Evolutionary conservation across 2,329 filamentous ascomycete species (phyloP).

Genomic region (Fusarium sp.): DNA sequence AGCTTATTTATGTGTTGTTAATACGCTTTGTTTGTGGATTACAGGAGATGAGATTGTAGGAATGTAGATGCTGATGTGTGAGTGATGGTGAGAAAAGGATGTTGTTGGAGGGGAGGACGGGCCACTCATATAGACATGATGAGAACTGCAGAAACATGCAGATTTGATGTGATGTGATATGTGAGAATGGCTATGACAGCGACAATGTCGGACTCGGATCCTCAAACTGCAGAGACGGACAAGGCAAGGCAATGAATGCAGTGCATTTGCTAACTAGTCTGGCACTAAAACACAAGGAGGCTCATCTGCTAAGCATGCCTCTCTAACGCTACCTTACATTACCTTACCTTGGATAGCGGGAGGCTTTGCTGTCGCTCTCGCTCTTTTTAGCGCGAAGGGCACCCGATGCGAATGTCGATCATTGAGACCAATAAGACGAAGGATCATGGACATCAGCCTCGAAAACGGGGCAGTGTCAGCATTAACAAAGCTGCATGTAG

Average conservation of each 20-base stretch:
- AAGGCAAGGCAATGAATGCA: not conserved
- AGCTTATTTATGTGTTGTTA: slow-evolving; percentile 29
- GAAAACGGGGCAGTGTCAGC: slow-evolving; percentile 27
- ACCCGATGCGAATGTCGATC: not conserved
- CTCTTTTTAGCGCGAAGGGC: not conserved
- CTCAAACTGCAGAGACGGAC: not conserved
- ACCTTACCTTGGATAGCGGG: too few relatives aligned
- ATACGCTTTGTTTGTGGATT: slow-evolving; percentile 1
- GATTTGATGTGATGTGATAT: not conserved
- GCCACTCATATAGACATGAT: slow-evolving; percentile 27
- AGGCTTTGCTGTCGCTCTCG: slow-evolving; percentile 18
- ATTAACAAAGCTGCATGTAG: not conserved
- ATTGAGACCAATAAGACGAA: not conserved
- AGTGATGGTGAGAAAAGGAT: slow-evolving; percentile 3
- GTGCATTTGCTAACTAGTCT: not conserved
- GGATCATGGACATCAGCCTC: slow-evolving; percentile 17
- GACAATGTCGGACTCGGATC: slow-evolving; percentile 18
- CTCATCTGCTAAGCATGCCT: slow-evolving; percentile 8
- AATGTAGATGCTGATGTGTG: slow-evolving; percentile 8
- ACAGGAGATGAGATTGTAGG: not conserved
- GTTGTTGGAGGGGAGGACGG: slow-evolving; percentile 6
- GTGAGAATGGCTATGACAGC: not conserved
- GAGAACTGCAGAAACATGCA: not conserved
- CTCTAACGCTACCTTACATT: not conserved
- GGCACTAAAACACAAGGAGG: slow-evolving; percentile 1